Conservation (phyloP, 2,329 filamentous ascomycete species). For the Reticulascus tulasneorum region DNA sequence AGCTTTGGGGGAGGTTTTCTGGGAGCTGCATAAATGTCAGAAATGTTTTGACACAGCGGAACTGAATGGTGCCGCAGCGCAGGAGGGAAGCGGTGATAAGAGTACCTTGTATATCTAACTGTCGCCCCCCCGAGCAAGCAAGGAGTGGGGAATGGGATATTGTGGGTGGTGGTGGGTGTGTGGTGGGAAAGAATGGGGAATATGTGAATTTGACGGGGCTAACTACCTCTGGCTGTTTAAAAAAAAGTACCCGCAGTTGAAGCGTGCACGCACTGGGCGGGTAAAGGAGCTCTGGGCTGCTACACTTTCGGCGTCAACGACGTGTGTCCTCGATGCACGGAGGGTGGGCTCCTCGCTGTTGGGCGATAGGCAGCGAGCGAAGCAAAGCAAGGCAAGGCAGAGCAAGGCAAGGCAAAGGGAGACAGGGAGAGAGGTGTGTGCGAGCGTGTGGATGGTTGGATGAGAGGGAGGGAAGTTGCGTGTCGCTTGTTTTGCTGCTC, state of each 20-base stretch:
- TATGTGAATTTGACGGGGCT: neutral
- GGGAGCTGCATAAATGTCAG: constrained; percentile 33
- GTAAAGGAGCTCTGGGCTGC: constrained; percentile 19
- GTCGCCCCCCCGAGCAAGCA: constrained; percentile 13
- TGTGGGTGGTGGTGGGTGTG: constrained; percentile 10
- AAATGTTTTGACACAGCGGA: constrained; percentile 34
- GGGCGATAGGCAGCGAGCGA: constrained; percentile 2
- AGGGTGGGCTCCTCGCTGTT: constrained; percentile 4
- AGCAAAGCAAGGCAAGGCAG: neutral
- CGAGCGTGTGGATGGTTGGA: too few relatives aligned
- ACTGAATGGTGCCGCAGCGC: constrained; percentile 33
- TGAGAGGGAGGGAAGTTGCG: neutral
- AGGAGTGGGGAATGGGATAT: constrained; percentile 14
- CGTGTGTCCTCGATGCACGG: constrained; percentile 3
- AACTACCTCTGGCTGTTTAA: too few relatives aligned
- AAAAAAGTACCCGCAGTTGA: too few relatives aligned
- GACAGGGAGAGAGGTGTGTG: neutral
- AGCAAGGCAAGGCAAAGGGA: neutral
- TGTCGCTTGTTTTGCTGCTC: too few relatives aligned
- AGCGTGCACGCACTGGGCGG: constrained; percentile 5
- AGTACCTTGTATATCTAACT: constrained; percentile 15
- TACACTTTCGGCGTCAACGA: constrained; percentile 25
- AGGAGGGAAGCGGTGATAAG: constrained; percentile 18
- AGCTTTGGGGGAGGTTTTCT: constrained; percentile 20
- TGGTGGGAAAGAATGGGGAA: constrained; percentile 2